Evolutionary conservation across 306 rosid species (phyloP).

Genomic region (Gynostemma pentaphyllum): DNA sequence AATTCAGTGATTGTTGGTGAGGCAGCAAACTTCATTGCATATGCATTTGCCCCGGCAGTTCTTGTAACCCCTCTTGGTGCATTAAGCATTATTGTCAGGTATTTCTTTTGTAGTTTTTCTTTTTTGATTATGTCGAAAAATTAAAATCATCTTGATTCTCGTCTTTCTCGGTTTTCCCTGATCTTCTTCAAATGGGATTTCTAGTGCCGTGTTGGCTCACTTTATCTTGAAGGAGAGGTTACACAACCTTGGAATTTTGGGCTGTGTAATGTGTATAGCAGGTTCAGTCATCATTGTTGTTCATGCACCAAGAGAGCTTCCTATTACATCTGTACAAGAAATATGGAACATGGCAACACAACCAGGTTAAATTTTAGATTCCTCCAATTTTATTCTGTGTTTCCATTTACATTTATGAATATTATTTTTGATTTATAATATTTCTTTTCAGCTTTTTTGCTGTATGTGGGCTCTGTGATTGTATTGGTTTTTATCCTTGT

Average conservation of each 20-base stretch:
- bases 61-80: constrained; percentile 96
- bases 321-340: constrained; percentile 59
- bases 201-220: constrained; percentile 80
- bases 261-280: constrained; percentile 73
- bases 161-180: not conserved
- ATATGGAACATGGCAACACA: constrained; percentile 83
- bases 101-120: constrained; percentile 13
- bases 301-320: constrained; percentile 63
- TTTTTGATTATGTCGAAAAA: not conserved
- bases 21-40: constrained; percentile 71
- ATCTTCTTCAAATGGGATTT: not conserved
- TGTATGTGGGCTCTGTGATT: constrained; percentile 49
- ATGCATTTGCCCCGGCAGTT: constrained; percentile 89
- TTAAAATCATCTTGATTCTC: not conserved
- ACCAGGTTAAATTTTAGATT: constrained; percentile 44
- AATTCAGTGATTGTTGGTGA: constrained; percentile 82
- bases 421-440: constrained; percentile 12
- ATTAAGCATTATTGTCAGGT: constrained; percentile 79
- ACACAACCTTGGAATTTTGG: constrained; percentile 60
- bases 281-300: constrained; percentile 61
- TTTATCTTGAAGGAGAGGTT: constrained; percentile 68
- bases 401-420: not conserved
- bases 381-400: constrained; percentile 5
- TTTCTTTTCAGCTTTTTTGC: constrained; percentile 57
- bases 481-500: constrained; percentile 61